phyloP scores from a whole-genome alignment of 345 rosid species.

The Linum usitatissimum region DNA sequence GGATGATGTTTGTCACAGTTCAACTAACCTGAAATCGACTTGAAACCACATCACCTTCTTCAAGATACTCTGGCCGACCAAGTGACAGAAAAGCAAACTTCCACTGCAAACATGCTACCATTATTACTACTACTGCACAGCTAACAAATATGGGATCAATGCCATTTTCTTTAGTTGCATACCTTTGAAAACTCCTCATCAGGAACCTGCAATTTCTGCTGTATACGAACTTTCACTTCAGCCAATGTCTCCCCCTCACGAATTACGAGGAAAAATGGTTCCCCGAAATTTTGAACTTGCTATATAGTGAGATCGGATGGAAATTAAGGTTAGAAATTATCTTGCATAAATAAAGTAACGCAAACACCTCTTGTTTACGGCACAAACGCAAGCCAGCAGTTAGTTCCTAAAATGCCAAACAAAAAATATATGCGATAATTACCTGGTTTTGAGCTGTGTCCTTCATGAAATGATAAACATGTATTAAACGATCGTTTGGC shows the following conservation, averaged over 20 bases:
- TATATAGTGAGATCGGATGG: constrained; percentile 16
- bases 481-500: constrained; percentile 77
- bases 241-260: constrained; percentile 84
- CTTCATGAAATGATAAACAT: constrained; percentile 82
- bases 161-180: neutral
- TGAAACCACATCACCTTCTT: constrained; percentile 22
- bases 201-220: constrained; percentile 30
- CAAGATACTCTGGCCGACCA: constrained; percentile 20
- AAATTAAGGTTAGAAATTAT: too few relatives aligned
- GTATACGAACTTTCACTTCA: constrained; percentile 46
- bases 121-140: neutral
- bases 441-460: constrained; percentile 74
- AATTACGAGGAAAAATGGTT: constrained; percentile 90
- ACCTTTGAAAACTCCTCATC: constrained; percentile 30
- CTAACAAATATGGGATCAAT: neutral
- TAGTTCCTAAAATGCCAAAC: neutral
- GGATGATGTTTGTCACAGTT: neutral
- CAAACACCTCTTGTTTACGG: neutral
- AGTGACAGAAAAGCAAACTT: constrained; percentile 24
- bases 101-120: constrained; percentile 17
- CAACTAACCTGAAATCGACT: constrained; percentile 21
- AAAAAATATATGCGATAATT: constrained; percentile 14
- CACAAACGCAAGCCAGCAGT: neutral
- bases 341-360: neutral
- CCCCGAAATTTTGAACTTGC: constrained; percentile 94